These are phyloP conservation scores for Termitomyces sp. DNA, from an alignment of 768 basidiomycete species.

Conservation along the genomic window DNA sequence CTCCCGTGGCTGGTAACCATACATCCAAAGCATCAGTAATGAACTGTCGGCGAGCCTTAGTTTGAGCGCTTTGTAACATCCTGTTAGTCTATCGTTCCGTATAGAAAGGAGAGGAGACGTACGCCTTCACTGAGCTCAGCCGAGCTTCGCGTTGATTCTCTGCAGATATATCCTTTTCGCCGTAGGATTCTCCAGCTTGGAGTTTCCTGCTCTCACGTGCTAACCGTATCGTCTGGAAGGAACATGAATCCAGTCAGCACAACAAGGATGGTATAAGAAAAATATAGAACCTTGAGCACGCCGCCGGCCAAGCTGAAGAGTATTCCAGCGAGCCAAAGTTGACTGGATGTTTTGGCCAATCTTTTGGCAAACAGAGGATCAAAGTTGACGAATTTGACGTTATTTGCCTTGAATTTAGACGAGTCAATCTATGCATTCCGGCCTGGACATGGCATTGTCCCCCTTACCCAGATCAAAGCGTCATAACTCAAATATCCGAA, in stretches of 20 bases:
- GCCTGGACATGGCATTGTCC: background rate
- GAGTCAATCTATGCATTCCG: background rate
- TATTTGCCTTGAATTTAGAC: constrained; percentile 42
- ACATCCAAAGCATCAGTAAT: constrained; percentile 81
- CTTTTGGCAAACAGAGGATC: constrained; percentile 54
- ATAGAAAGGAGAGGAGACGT: constrained; percentile 16
- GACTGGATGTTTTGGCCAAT: constrained; percentile 62
- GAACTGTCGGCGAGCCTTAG: constrained; percentile 71
- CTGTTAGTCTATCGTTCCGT: background rate
- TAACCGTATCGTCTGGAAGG: constrained; percentile 49
- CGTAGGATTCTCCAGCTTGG: constrained; percentile 34
- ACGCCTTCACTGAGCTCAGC: constrained; percentile 52
- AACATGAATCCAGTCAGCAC: background rate
- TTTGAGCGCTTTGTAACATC: constrained; percentile 42
- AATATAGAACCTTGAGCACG: constrained; percentile 54
- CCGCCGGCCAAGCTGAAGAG: constrained; percentile 70
- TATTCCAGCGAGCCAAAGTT: constrained; percentile 88
- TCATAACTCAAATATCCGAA: constrained; percentile 85
- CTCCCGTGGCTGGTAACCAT: constrained; percentile 82
- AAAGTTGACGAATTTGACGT: constrained; percentile 58
- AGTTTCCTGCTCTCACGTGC: constrained; percentile 54
- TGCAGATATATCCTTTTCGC: constrained; percentile 64
- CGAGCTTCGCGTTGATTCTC: constrained; percentile 63
- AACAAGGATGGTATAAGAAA: background rate
- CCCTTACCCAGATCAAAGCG: constrained; percentile 75